phyloP scores from a whole-genome alignment of 2,329 filamentous ascomycete genomes.

The Allantophomopsis lycopodina region DNA sequence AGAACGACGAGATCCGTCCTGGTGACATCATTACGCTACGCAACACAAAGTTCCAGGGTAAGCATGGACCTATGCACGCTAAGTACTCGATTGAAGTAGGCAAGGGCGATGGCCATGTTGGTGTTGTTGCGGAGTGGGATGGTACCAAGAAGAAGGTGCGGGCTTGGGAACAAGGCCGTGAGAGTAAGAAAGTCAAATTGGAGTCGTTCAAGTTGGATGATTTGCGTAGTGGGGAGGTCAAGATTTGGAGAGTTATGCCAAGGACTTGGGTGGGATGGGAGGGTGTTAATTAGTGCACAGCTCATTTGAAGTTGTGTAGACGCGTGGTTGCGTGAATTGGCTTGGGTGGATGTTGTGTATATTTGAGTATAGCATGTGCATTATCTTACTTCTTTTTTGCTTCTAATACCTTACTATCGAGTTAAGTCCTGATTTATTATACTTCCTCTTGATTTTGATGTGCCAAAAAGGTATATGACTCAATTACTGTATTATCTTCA shows the following conservation, averaged over 20 bases:
- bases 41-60: constrained; percentile 89
- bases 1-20: constrained; percentile 83
- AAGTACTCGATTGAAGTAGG: constrained; percentile 87
- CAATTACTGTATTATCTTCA: too few species aligned
- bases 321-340: too few species aligned
- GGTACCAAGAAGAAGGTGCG: constrained; percentile 96
- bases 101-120: constrained; percentile 75
- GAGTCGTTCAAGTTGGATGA: constrained; percentile 94
- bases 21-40: constrained; percentile 90
- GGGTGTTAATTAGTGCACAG: constrained; percentile 31
- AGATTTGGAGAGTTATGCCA: constrained; percentile 93
- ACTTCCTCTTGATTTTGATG: too few species aligned
- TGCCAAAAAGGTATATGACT: too few species aligned
- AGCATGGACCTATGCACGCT: constrained; percentile 87
- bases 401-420: too few species aligned
- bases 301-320: too few species aligned
- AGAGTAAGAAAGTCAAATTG: constrained; percentile 84
- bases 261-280: constrained; percentile 89
- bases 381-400: too few species aligned
- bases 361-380: too few species aligned
- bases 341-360: too few species aligned
- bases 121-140: constrained; percentile 89
- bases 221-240: constrained; percentile 83
- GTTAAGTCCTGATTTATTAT: too few species aligned
- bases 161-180: constrained; percentile 88